Base-by-base conservation (phyloP, 2,329 filamentous ascomycete genomes). In the Aspergillus intermedius region DNA sequence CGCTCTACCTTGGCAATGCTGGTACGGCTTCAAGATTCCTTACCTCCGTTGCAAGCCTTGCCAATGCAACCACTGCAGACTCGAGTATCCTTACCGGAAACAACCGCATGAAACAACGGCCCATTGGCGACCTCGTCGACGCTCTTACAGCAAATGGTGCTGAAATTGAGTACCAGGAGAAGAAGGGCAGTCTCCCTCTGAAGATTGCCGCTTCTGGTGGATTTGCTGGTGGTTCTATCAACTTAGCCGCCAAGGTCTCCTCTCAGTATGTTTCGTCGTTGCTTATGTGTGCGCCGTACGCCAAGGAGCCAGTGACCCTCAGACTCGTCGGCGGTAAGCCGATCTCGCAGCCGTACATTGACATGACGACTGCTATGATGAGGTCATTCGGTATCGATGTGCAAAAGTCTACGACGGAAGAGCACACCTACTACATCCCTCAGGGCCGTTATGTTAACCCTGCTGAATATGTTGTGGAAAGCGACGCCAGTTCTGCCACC, bases 291-390 rank as follows among this genome's bases (percentile, higher is more conserved):
- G 93, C 93, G 0, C 93, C 93, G 0, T 98, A 97, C 63, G 93
- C 93, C 42, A 96, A 95, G 72, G 84, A 90, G 54, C 88, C 91
- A 0, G 91, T 98, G 34, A 96, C 89, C 0, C 74, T 98, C 56
- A 86, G 84, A 37, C 78, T 98, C 35, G 86, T 97, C 10, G 93
- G 93, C n/a, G 93, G 91, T 48, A 97, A 95, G 68, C 91, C 93
- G 40, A 95, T 98, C 56, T 97, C 91, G 1, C 91, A 97, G 66
- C 83, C 85, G 2, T 98, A 98, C 68, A 97, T 98, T 61, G 90
- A 98, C 66, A 97, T 98, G 91, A 98, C 93, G 2, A 90, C 94
- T 46, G 81, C 90, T 13, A 98, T 98, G 91, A 98, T 98, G 93
- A 79, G 80, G 47, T 80, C 87, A 2, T 98, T 98, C 62, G 93